Evolutionary conservation across 2,329 filamentous ascomycete species (phyloP).

Genomic region (Bimuria novae-zelandiae): DNA sequence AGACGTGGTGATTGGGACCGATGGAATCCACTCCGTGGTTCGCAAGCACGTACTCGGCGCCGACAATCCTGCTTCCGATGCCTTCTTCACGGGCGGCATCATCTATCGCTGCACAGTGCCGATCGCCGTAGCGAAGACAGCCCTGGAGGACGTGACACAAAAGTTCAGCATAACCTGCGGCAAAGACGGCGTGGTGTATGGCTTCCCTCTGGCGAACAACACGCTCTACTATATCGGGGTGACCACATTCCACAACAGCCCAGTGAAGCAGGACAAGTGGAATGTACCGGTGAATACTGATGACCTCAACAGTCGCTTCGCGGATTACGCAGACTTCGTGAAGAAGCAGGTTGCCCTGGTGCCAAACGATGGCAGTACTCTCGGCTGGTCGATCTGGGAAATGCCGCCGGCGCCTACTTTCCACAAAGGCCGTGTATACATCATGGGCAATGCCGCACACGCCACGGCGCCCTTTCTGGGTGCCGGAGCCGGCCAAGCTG

Average conservation of each 20-base stretch:
- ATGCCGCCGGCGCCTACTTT: constrained; percentile 18
- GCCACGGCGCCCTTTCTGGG: constrained; percentile 23
- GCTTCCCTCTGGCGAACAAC: too few species aligned
- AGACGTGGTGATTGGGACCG: constrained; percentile 51
- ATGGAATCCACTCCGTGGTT: constrained; percentile 47
- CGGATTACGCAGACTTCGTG: too few species aligned
- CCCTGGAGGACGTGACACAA: constrained; percentile 33
- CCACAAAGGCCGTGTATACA: constrained; percentile 14
- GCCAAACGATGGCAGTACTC: too few species aligned
- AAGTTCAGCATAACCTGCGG: too few species aligned
- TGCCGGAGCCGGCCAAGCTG: constrained; percentile 21
- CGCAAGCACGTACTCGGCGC: constrained; percentile 3
- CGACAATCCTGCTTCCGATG: constrained; percentile 10
- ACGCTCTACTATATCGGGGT: too few species aligned
- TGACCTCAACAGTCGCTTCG: too few species aligned
- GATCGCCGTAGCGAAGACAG: constrained; percentile 47
- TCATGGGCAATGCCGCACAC: constrained; percentile 27
- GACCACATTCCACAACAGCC: too few species aligned
- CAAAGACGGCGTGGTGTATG: too few species aligned
- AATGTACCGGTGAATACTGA: too few species aligned
- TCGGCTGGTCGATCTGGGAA: constrained; percentile 21
- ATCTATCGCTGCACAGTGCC: constrained; percentile 25
- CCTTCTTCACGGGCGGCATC: constrained; percentile 23
- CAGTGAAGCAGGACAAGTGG: too few species aligned
- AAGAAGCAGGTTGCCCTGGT: constrained; percentile 18